Base-by-base conservation (phyloP, 2,329 filamentous ascomycete genomes). In the Stagonosporopsis cucurbitacearum region DNA sequence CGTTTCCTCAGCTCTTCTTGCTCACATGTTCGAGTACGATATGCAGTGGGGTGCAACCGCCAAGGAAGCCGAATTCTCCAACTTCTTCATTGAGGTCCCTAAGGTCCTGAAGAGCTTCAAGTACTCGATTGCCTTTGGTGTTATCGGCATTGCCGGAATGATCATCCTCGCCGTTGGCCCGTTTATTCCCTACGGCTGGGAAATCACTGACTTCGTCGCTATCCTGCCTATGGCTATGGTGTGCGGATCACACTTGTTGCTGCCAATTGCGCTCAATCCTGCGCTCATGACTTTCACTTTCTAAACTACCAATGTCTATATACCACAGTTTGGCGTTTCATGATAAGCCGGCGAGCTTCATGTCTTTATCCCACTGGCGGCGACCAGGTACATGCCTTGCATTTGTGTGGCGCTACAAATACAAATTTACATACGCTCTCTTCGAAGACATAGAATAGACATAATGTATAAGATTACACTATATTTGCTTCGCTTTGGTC, bases 41-140 rank as follows among this genome's bases (percentile, higher is more conserved):
- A 93, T 93, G 88, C 86, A 84, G 2, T 94, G 90, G 90, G 90
- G 90, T 48, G 87, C 90, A 1, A 95, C 91, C 0, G 84, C 87
- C 45, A 95, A 95, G 78, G 91, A 95, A 78, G 86, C 86, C 47
- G 88, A 92, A 70, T 88, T 89, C 72, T 89, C 88, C 43, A 91
- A 92, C 77, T 94, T 94, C 77, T 93, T 92, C 78, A 90, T 91
- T 58, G 90, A 93, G 73, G 84, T 92, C 19, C 89, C 90, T 40
- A 91, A 89, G 74, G 88, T 94, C 44, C 75, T 93, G 51, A 89
- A 88, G 78, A 87, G 85, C 76, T 92, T 92, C 81, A 91, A 88
- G 78, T 89, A 84, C 75, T 88, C 82, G 51, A 89, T 92, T 73
- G 65, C 84, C 36, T 87, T 91, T 64, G 81, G 87, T 5, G 68